Evolutionary conservation across 345 rosid genomes (phyloP), one percentile per base, ranked within the genome.

Genomic region (Linum tenue): DNA sequence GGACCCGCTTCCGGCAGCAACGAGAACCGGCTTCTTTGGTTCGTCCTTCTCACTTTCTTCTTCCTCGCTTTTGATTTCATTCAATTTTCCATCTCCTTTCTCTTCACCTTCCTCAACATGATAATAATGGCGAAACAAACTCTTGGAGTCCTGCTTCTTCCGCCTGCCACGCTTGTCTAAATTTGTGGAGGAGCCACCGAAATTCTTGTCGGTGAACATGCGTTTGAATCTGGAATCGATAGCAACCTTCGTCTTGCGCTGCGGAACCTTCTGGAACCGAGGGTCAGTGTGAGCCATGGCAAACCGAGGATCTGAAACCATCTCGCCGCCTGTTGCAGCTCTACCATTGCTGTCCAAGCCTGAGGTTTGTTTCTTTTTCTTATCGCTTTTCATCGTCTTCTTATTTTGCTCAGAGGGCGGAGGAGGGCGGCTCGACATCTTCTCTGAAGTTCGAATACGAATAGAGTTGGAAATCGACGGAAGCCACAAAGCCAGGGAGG

Each of bases 131-230:
- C 75, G 82, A 12, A 94, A 87, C 61, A 83, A 63, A 68, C 55
- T 81, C 39, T 64, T 67, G 0, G 77, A 55, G 51, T 55, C 70
- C 5, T 63, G 79, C 72, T 71, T 76, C 83, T 72, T 86, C 38
- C 68, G 79, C 72, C 81, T 88, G 31, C 99, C 99, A 39, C 99
- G 79, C 82, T 90, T 88, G 67, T 94, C 99, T 5, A 69, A 61
- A 41, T 79, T 83, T 39, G 95, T 87, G 2, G 86, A 70, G 58
- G 87, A 83, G 0, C 85, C n/a, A 1, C 74, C 64, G 65, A 91
- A 88, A 17, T 67, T 69, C 72, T 84, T 87, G 69, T 86, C 89
- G 10, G 82, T 77, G 73, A 90, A 77, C 63, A 81, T 74, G 16
- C 79, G 68, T 51, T 72, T 36, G 77, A 94, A 94, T 9, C 99